phyloP scores from a whole-genome alignment of 2,329 filamentous ascomycete genomes.

The Diaporthe vaccinii region DNA sequence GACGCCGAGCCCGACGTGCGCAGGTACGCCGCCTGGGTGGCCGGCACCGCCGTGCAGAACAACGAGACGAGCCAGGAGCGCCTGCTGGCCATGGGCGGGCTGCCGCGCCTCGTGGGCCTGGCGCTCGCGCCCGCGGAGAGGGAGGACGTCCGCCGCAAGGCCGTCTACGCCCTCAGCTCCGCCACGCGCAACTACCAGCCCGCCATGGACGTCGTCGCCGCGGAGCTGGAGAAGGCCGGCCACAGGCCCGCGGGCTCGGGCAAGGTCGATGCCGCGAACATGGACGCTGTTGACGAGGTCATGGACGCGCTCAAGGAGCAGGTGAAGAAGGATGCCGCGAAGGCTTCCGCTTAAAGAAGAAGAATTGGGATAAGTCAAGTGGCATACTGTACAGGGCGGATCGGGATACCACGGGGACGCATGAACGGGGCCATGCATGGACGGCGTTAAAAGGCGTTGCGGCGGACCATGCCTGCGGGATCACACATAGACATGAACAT shows the following conservation, averaged over 20 bases:
- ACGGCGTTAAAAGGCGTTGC: constrained; percentile 52
- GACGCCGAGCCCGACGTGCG: constrained; percentile 80
- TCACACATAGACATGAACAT: constrained; percentile 1
- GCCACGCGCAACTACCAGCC: constrained; percentile 92
- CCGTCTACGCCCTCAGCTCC: constrained; percentile 88
- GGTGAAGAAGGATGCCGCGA: constrained; percentile 51
- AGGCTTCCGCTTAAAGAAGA: constrained; percentile 36
- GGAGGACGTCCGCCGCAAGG: constrained; percentile 82
- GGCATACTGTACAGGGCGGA: constrained; percentile 23
- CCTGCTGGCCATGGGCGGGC: constrained; percentile 71
- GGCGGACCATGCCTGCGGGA: constrained; percentile 16
- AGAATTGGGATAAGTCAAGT: neutral
- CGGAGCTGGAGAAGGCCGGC: constrained; percentile 70
- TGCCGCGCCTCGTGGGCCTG: constrained; percentile 78
- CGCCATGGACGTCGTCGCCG: constrained; percentile 77
- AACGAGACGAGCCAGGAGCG: constrained; percentile 88
- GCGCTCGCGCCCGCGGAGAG: constrained; percentile 71
- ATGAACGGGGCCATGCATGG: constrained; percentile 47
- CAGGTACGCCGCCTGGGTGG: constrained; percentile 92
- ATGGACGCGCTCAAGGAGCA: constrained; percentile 76
- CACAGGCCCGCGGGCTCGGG: constrained; percentile 57
- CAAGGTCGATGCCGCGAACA: constrained; percentile 84
- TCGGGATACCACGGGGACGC: constrained; percentile 32
- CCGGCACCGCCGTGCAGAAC: constrained; percentile 96
- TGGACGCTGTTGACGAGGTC: constrained; percentile 85